A percentile compares a stretch with the other conserved stretches of the same genome.
phyloP scores from a whole-genome alignment of 169 alveolate genomes.

The Plasmodium ovale region DNA sequence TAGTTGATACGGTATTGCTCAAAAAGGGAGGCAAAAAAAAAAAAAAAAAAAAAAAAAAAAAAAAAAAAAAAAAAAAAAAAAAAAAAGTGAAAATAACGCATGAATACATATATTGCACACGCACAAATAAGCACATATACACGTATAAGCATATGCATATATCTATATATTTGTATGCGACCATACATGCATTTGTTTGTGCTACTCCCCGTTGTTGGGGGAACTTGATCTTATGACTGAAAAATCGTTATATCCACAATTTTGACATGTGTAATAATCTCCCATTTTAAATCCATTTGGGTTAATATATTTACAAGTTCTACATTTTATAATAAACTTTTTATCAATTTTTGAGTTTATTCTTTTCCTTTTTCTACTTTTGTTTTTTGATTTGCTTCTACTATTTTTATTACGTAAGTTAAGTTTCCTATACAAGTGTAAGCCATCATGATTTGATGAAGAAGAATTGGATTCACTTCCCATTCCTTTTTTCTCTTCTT shows the following conservation, averaged over 20 bases:
- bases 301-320: constrained; percentile 50
- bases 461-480: constrained; percentile 68
- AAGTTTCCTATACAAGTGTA: constrained; percentile 47
- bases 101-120: neutral
- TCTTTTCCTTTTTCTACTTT: constrained; percentile 47
- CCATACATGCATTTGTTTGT: neutral
- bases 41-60: neutral
- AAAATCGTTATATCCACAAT: constrained; percentile 71
- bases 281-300: constrained; percentile 65
- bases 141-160: neutral
- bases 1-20: neutral
- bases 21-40: neutral
- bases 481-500: constrained; percentile 47
- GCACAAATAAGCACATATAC: neutral
- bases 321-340: constrained; percentile 59
- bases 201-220: constrained; percentile 50
- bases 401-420: constrained; percentile 40
- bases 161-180: neutral
- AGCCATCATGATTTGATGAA: constrained; percentile 51
- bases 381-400: constrained; percentile 51
- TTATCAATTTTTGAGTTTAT: constrained; percentile 48
- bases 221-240: constrained; percentile 51
- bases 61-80: neutral
- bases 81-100: neutral
- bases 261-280: constrained; percentile 59